Percentiles rank a stretch among this genome's conserved stretches.
Evolutionary conservation across 73 alveolate species (phyloP).

Genomic region (Paramecium biaurelia): DNA sequence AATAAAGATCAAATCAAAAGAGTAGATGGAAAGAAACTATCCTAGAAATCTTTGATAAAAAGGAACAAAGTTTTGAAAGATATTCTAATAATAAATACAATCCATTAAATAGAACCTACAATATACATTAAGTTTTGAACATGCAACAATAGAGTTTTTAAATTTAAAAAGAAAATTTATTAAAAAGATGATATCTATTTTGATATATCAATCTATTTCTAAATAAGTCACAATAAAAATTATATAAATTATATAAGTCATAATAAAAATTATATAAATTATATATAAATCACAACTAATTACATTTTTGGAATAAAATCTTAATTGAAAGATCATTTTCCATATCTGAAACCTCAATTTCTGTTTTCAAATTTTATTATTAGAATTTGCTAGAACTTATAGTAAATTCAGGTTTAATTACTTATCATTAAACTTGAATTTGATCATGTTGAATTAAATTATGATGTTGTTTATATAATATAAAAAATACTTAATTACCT

Average conservation of each 20-base stretch:
- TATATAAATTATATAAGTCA: background rate
- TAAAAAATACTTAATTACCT: no score
- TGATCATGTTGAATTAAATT: no score
- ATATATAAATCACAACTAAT: no score
- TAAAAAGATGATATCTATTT: constrained; percentile 18
- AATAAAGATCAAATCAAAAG: background rate
- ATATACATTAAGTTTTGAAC: background rate
- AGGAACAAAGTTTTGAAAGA: background rate
- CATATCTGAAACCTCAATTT: no score
- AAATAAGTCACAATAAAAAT: background rate
- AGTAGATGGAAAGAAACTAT: constrained; percentile 25
- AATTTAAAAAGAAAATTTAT: constrained; percentile 15
- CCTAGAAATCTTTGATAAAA: background rate
- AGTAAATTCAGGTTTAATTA: no score
- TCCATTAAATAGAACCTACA: background rate
- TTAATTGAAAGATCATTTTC: no score
- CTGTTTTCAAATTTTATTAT: no score
- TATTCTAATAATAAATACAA: background rate
- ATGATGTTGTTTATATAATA: no score
- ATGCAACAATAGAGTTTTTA: constrained; percentile 17
- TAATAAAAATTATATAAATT: no score
- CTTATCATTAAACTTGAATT: no score
- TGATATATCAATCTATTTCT: background rate
- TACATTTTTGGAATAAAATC: no score
- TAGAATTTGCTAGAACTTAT: no score